Conservation (phyloP, 306 rosid genomes). For the Sophora flavescens region DNA sequence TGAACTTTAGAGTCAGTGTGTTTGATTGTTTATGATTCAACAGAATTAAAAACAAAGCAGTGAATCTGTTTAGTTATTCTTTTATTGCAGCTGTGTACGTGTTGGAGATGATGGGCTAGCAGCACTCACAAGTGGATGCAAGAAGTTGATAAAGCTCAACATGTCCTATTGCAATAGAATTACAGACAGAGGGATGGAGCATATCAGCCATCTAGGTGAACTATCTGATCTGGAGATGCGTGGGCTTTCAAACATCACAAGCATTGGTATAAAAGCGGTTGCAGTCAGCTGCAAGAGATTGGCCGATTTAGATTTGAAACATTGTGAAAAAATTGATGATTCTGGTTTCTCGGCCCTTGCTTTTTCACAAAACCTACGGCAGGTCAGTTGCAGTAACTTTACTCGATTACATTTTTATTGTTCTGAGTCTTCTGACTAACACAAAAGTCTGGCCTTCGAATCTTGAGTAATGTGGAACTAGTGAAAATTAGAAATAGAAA, state of each 20-base stretch:
- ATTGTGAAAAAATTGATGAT: conserved; percentile 66
- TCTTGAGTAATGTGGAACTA: neutral
- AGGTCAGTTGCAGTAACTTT: conserved; percentile 50
- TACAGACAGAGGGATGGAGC: conserved; percentile 63
- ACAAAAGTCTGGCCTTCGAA: neutral
- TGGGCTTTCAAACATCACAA: conserved; percentile 59
- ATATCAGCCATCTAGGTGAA: conserved; percentile 53
- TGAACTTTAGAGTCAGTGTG: conserved; percentile 12
- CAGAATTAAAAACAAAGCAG: conserved; percentile 14
- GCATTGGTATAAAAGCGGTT: conserved; percentile 60
- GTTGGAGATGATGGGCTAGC: conserved; percentile 72
- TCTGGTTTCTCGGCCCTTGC: conserved; percentile 70
- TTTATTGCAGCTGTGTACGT: conserved; percentile 60
- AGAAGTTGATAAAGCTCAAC: conserved; percentile 62
- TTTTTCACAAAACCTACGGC: conserved; percentile 60
- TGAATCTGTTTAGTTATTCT: conserved; percentile 35
- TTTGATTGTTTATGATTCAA: conserved; percentile 6
- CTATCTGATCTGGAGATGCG: conserved; percentile 70
- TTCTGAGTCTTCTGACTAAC: neutral
- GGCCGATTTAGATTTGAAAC: conserved; percentile 67
- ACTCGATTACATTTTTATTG: conserved; percentile 3
- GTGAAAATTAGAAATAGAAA: neutral
- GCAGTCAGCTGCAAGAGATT: conserved; percentile 65
- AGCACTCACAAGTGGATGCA: conserved; percentile 64
- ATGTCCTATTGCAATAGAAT: conserved; percentile 70